Base-by-base conservation (phyloP, 2,329 filamentous ascomycete genomes). In the Penicillium sp. region DNA sequence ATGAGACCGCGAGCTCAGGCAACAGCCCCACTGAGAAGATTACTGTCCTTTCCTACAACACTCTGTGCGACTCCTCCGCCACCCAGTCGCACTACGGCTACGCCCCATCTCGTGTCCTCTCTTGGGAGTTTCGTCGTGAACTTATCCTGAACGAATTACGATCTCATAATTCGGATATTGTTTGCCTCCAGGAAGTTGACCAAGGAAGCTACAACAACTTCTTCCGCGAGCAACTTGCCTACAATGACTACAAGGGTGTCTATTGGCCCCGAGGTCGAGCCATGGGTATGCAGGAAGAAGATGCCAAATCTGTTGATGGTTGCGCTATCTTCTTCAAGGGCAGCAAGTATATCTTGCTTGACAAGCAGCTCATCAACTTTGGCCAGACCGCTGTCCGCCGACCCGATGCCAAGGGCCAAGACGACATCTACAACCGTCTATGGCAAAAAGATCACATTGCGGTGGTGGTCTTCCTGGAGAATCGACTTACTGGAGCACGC, bases 401-500 rank as follows among this genome's bases (percentile, higher is more conserved):
- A 65, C 91, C 93, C 2, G 95, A 98, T 74, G 96, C 97, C 87
- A 98, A 98, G 79, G 91, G 93, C 58, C 92, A 96, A 71, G 91
- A 96, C 73, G 95, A 99, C 71, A 94, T 98, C 58, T 98, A 96
- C 84, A 99, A 99, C 75, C 90, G 95, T 31, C 90, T 99, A 61
- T 98, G 97, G 95, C 93, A 94, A 62, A 92, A 95, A 78, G 95
- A 99, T 82, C 94, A 98, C 74, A 96, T 99, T 75, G 95, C 90
- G 15, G 89, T 96, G 50, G 86, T 96, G 50, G 88, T 90, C 57
- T 96, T 98, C 81, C 86, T 99, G 63, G 95, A 99, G 77, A 97
- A 96, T 70, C 87, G 94, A 39, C 81, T 86, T 61, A 97, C 94
- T 0, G 95, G 95, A n/a, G 88, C 92, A 14, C 88, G 95, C 58